A percentile compares a stretch with the other conserved stretches of the same genome.
Conservation (phyloP, 208 protist species). For the Leishmania guyanensis region DNA sequence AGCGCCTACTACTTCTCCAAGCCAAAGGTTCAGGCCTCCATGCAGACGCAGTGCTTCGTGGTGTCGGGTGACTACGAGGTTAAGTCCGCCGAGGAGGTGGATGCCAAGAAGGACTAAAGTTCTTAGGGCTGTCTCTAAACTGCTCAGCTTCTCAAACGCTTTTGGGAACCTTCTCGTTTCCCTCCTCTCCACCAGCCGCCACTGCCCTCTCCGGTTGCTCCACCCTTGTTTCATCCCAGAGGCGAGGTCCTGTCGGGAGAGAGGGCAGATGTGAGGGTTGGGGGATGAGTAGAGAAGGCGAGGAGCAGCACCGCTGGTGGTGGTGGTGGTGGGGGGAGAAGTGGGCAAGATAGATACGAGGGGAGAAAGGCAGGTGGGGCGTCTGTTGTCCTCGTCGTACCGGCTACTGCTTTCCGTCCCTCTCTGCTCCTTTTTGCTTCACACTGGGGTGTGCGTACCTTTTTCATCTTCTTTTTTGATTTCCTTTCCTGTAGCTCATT, state of each 20-base stretch:
- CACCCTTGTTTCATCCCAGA: neutral
- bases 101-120: conserved; percentile 54
- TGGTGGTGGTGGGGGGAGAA: neutral
- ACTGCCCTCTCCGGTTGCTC: neutral
- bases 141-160: neutral
- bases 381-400: neutral
- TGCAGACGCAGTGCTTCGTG: conserved; percentile 97
- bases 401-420: neutral
- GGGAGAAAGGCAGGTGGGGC: neutral
- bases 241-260: neutral
- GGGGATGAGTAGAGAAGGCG: neutral
- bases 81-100: conserved; percentile 74
- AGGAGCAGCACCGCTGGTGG: neutral
- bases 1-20: conserved; percentile 96
- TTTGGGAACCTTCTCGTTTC: neutral
- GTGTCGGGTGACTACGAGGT: conserved; percentile 92
- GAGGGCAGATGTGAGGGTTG: neutral
- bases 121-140: neutral
- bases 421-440: neutral
- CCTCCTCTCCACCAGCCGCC: neutral
- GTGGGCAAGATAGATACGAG: neutral
- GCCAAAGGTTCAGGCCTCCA: conserved; percentile 97
- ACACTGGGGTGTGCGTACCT: neutral
- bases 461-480: neutral
- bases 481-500: neutral